Conservation (phyloP, 2,329 filamentous ascomycete species). For the Talaromyces sp. region DNA sequence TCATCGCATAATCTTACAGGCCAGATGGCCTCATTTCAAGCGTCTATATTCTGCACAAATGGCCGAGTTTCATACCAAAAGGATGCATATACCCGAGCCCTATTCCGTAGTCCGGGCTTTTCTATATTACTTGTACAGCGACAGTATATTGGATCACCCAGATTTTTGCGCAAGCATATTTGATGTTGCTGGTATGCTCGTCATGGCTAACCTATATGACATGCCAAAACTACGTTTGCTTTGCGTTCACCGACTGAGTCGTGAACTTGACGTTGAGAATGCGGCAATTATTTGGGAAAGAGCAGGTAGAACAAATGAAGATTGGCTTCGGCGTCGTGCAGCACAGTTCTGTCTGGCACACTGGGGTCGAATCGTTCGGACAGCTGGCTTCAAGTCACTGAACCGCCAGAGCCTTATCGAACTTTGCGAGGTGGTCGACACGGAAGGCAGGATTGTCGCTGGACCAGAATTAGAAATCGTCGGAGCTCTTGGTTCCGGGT, state of each 20-base stretch:
- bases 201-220: constrained; percentile 98
- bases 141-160: constrained; percentile 66
- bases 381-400: constrained; percentile 75
- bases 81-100: constrained; percentile 96
- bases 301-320: constrained; percentile 81
- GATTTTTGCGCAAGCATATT: constrained; percentile 60
- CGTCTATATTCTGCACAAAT: constrained; percentile 90
- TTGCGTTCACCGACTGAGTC: constrained; percentile 82
- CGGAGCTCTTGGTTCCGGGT: constrained; percentile 49
- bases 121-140: constrained; percentile 92
- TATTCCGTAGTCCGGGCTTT: constrained; percentile 93
- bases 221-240: constrained; percentile 87
- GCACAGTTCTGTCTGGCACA: constrained; percentile 85
- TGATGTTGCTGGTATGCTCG: constrained; percentile 87
- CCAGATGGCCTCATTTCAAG: constrained; percentile 94
- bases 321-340: constrained; percentile 86
- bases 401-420: constrained; percentile 78
- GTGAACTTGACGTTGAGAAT: constrained; percentile 89
- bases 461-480: constrained; percentile 73
- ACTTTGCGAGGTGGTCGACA: constrained; percentile 87
- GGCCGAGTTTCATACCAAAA: constrained; percentile 94
- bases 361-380: constrained; percentile 91
- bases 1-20: constrained; percentile 87
- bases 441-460: constrained; percentile 82
- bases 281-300: constrained; percentile 96